These are phyloP conservation scores for Arabidopsis arenosa DNA, from an alignment of 345 rosid genomes.

Conservation along the genomic window DNA sequence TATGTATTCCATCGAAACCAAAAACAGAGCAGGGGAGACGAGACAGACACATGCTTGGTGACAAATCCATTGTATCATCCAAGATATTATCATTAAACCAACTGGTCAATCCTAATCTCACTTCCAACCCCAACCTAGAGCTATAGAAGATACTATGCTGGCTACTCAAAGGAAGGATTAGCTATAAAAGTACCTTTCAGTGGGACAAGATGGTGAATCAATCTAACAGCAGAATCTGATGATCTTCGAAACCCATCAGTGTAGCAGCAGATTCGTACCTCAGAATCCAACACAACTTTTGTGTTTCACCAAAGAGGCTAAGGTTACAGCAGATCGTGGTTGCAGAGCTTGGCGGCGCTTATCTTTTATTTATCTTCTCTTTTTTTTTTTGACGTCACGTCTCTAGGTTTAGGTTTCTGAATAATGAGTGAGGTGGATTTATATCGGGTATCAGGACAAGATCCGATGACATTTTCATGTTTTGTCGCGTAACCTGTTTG, in stretches of 20 bases:
- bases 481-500: too few relatives aligned
- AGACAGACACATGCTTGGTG: not conserved
- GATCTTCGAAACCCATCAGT: not conserved
- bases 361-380: not conserved
- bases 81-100: constrained; percentile 1
- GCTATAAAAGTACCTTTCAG: constrained; percentile 17
- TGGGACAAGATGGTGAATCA: constrained; percentile 4
- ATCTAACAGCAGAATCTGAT: not conserved
- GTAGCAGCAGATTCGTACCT: constrained; percentile 6
- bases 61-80: constrained; percentile 2
- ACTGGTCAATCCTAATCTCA: constrained; percentile 7
- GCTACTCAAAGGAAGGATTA: not conserved
- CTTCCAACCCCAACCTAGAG: not conserved
- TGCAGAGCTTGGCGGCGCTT: constrained; percentile 15
- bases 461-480: too few relatives aligned
- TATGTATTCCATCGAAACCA: not conserved
- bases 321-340: too few relatives aligned
- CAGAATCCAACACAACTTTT: constrained; percentile 7
- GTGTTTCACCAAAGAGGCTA: not conserved
- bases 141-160: constrained; percentile 1
- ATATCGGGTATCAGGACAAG: not conserved
- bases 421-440: not conserved
- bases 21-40: constrained; percentile 20
- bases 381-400: not conserved
- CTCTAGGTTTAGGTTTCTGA: constrained; percentile 4